Conservation (phyloP, 2,329 filamentous ascomycete genomes). For the Pyrenophora seminiperda region DNA sequence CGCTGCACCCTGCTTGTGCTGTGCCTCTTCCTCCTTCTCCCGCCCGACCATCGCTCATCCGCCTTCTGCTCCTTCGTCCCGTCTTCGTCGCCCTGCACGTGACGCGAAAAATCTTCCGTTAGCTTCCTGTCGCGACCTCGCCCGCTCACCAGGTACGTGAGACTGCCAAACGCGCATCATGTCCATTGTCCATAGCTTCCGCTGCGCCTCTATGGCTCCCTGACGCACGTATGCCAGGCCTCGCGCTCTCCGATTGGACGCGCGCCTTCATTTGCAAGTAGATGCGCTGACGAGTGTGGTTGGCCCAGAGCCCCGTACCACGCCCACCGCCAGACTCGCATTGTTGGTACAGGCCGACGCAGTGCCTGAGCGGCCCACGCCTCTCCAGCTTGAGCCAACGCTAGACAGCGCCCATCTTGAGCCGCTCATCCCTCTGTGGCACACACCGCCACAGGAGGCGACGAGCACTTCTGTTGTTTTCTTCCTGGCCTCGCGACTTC, state of each 20-base stretch:
- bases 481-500: constrained; percentile 17
- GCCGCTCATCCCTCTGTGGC: constrained; percentile 40
- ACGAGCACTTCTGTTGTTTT: constrained; percentile 21
- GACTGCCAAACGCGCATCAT: constrained; percentile 2
- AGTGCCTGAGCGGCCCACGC: constrained; percentile 25
- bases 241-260: constrained; percentile 29
- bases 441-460: constrained; percentile 32
- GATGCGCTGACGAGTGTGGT: constrained; percentile 39
- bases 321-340: constrained; percentile 30
- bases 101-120: constrained; percentile 16
- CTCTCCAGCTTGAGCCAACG: constrained; percentile 26
- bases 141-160: constrained; percentile 11
- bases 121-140: constrained; percentile 8
- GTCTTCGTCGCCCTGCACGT: constrained; percentile 6
- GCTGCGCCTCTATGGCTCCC: constrained; percentile 26
- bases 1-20: not conserved
- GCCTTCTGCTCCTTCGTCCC: constrained; percentile 1
- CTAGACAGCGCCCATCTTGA: constrained; percentile 35
- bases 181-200: constrained; percentile 6
- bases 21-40: not conserved
- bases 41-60: constrained; percentile 1
- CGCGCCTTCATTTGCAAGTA: constrained; percentile 21
- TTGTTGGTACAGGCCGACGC: constrained; percentile 25
- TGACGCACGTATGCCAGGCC: constrained; percentile 12
- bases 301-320: constrained; percentile 29